Evolutionary conservation across 1,284 basidiomycete genomes (phyloP).

Genomic region (Trichosporon sp.): DNA sequence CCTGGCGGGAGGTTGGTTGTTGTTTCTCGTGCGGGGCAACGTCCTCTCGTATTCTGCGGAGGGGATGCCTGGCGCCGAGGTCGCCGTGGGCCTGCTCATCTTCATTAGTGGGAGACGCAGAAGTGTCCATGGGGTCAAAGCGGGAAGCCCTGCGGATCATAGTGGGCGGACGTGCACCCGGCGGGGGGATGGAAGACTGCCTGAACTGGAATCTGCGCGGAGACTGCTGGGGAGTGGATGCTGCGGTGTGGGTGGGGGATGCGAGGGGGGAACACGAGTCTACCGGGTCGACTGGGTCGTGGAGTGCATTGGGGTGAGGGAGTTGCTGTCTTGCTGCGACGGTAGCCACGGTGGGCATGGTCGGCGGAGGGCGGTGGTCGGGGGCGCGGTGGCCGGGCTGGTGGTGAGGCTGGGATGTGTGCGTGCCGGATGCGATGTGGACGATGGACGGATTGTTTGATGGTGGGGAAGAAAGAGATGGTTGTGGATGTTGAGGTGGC

Average conservation of each 20-base stretch:
- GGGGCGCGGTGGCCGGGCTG: not conserved
- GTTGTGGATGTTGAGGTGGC: not conserved
- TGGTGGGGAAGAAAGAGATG: not conserved
- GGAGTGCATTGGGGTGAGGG: not conserved
- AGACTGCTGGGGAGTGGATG: not conserved
- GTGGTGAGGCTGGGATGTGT: not conserved
- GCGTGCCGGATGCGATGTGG: not conserved
- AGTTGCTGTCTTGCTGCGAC: not conserved
- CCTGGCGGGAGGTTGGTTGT: not conserved
- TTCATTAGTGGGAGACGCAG: constrained; percentile 6
- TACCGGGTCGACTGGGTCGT: not conserved
- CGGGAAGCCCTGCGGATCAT: constrained; percentile 29
- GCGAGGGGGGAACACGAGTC: constrained; percentile 1
- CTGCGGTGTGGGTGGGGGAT: not conserved
- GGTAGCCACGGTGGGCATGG: constrained; percentile 3
- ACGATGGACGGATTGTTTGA: not conserved
- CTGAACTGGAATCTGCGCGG: not conserved
- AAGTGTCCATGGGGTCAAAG: constrained; percentile 42
- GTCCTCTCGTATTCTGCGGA: constrained; percentile 38
- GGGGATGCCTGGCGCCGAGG: constrained; percentile 38
- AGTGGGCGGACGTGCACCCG: constrained; percentile 18
- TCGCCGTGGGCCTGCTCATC: constrained; percentile 40
- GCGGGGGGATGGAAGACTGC: constrained; percentile 11
- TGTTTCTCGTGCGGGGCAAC: constrained; percentile 9
- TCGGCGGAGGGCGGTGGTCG: not conserved